A percentile compares a stretch with the other conserved stretches of the same genome.
These are phyloP conservation scores for Collybia sordida DNA, from an alignment of 768 basidiomycete species.

Conservation along the genomic window DNA sequence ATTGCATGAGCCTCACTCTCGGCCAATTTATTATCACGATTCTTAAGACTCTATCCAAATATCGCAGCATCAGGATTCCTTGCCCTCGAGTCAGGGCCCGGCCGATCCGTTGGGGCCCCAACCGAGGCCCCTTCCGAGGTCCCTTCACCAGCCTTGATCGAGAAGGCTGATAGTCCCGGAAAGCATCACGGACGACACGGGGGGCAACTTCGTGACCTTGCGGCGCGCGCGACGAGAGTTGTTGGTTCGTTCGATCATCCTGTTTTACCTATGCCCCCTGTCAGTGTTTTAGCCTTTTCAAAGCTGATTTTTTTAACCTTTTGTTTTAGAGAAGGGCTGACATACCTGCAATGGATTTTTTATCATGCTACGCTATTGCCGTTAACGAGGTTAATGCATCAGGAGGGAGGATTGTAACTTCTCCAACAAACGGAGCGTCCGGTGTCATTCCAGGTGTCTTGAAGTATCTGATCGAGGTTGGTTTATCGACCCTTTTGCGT, in stretches of 20 bases:
- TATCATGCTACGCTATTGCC: conserved; percentile 92
- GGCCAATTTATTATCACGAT: background rate
- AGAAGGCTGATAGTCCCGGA: conserved; percentile 5
- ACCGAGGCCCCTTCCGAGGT: conserved; percentile 17
- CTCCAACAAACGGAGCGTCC: conserved; percentile 90
- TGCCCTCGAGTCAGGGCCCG: conserved; percentile 21
- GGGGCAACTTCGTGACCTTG: conserved; percentile 8
- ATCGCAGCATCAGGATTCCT: conserved; percentile 32
- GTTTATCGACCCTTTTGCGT: conserved; percentile 8
- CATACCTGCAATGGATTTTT: conserved; percentile 91
- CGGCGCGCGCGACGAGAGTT: conserved; percentile 42
- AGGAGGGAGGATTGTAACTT: conserved; percentile 93
- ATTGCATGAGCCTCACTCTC: background rate
- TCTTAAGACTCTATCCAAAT: conserved; percentile 52
- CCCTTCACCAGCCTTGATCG: conserved; percentile 18
- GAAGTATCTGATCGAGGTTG: conserved; percentile 84
- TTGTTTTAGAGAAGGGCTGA: conserved; percentile 67
- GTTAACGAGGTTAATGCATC: conserved; percentile 95
- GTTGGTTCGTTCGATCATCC: conserved; percentile 81
- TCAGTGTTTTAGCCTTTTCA: conserved; percentile 33
- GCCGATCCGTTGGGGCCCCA: conserved; percentile 15
- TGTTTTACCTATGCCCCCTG: conserved; percentile 79
- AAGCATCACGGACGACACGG: conserved; percentile 4
- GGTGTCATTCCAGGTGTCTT: conserved; percentile 92
- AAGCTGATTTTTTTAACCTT: conserved; percentile 1